Evolutionary conservation across 768 basidiomycete genomes (phyloP).

Genomic region (Tylopilus plumbeoviolaceoides): DNA sequence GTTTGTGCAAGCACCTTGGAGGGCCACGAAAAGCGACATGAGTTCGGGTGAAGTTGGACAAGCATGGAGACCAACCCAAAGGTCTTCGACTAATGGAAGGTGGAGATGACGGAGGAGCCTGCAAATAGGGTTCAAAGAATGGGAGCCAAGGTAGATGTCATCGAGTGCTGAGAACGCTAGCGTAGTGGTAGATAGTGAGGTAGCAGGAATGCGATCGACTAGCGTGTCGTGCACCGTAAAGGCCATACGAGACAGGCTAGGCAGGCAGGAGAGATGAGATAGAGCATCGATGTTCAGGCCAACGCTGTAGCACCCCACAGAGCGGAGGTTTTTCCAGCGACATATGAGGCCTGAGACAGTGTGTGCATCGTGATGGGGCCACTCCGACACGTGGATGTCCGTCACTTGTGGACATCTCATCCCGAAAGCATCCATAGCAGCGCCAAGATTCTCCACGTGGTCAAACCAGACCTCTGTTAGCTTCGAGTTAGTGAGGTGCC

Average conservation of each 20-base stretch:
- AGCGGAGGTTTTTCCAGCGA: too few relatives aligned
- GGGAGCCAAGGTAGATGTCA: neutral
- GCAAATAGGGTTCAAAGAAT: neutral
- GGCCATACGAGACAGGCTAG: neutral
- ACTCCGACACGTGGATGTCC: too few relatives aligned
- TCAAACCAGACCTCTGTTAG: neutral
- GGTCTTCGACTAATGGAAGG: neutral
- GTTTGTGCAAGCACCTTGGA: neutral
- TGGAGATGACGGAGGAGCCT: neutral
- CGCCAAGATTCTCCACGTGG: neutral
- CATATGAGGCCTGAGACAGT: too few relatives aligned
- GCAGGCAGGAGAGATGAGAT: too few relatives aligned
- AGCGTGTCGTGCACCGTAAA: neutral
- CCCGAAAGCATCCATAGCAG: neutral
- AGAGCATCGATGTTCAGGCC: too few relatives aligned
- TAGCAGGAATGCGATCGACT: neutral
- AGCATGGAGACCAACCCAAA: neutral
- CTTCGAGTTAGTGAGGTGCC: slow-evolving; percentile 1
- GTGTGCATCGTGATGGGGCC: too few relatives aligned
- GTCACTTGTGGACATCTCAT: too few relatives aligned
- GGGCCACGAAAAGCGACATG: neutral
- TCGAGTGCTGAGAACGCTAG: neutral
- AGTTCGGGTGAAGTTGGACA: neutral
- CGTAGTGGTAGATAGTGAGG: neutral
- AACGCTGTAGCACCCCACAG: too few relatives aligned